Conservation (phyloP, 192 early-diverging fungal genomes). For the Thamnidium elegans region DNA sequence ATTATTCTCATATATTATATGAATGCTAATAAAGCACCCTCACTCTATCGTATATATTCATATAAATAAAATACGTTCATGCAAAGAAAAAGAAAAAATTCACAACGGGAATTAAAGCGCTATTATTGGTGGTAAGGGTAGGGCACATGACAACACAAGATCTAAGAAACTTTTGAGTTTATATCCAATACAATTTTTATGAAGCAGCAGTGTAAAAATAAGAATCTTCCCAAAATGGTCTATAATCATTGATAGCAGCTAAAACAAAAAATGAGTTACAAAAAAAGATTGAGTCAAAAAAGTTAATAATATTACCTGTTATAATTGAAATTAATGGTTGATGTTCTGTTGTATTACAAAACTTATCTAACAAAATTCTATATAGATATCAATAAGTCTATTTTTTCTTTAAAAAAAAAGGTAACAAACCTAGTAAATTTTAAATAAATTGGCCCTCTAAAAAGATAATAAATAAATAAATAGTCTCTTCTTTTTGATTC, state of each 20-base stretch:
- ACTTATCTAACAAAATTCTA: neutral
- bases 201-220: conserved; percentile 19
- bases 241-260: conserved; percentile 23
- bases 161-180: too few relatives aligned
- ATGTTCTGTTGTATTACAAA: conserved; percentile 16
- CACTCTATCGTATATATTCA: too few relatives aligned
- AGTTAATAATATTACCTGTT: neutral
- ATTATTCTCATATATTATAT: too few relatives aligned
- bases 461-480: conserved; percentile 23
- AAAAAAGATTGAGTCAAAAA: neutral
- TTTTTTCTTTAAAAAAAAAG: neutral
- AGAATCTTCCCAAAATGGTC: conserved; percentile 17
- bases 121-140: too few relatives aligned
- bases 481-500: conserved; percentile 24
- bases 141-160: too few relatives aligned
- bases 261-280: neutral
- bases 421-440: conserved; percentile 20
- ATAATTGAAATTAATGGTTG: conserved; percentile 15
- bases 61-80: too few relatives aligned
- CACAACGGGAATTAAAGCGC: too few relatives aligned
- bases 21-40: too few relatives aligned
- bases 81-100: too few relatives aligned
- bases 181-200: neutral
- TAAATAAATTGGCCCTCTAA: conserved; percentile 21
- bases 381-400: neutral